These are phyloP conservation scores for Aspergillus neoniger DNA, from an alignment of 2,329 filamentous ascomycete species.

Conservation along the genomic window DNA sequence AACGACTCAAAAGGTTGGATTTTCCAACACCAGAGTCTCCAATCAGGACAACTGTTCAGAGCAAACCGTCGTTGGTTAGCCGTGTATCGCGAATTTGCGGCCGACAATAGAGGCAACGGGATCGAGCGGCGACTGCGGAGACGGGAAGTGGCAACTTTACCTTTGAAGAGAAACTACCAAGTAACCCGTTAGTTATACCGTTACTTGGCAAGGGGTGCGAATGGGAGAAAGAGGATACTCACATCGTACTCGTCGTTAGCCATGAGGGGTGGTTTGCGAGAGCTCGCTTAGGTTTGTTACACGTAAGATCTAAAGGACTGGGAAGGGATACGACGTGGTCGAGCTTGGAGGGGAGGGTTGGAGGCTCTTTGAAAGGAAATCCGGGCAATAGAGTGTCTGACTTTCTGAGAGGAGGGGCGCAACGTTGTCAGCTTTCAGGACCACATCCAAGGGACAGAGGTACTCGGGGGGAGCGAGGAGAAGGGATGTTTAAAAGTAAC, in stretches of 20 bases:
- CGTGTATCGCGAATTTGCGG: slow-evolving; percentile 1
- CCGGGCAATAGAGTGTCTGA: slow-evolving; percentile 16
- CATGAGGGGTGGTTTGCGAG: slow-evolving; percentile 58
- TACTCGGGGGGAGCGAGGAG: neutral
- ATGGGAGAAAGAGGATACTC: slow-evolving; percentile 46
- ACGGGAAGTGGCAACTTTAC: slow-evolving; percentile 52
- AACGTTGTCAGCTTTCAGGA: slow-evolving; percentile 16
- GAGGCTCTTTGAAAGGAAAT: slow-evolving; percentile 13
- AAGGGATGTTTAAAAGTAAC: neutral
- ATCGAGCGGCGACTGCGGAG: slow-evolving; percentile 23
- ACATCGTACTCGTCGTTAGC: slow-evolving; percentile 99
- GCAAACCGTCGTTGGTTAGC: slow-evolving; percentile 22
- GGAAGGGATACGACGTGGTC: slow-evolving; percentile 22
- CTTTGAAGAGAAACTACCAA: slow-evolving; percentile 95
- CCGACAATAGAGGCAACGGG: slow-evolving; percentile 12
- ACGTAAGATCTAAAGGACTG: slow-evolving; percentile 24
- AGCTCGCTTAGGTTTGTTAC: slow-evolving; percentile 24
- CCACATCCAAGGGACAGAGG: neutral
- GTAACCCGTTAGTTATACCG: slow-evolving; percentile 22
- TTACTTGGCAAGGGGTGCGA: neutral
- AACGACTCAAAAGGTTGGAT: slow-evolving; percentile 98
- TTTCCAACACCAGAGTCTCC: slow-evolving; percentile 99
- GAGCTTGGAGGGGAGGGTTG: slow-evolving; percentile 21
- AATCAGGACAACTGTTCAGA: slow-evolving; percentile 81
- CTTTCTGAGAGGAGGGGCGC: slow-evolving; percentile 14